Evolutionary conservation across 1,139 yeast genomes (phyloP), one percentile per base, ranked within the genome.

Genomic region (Protomyces inundatus): DNA sequence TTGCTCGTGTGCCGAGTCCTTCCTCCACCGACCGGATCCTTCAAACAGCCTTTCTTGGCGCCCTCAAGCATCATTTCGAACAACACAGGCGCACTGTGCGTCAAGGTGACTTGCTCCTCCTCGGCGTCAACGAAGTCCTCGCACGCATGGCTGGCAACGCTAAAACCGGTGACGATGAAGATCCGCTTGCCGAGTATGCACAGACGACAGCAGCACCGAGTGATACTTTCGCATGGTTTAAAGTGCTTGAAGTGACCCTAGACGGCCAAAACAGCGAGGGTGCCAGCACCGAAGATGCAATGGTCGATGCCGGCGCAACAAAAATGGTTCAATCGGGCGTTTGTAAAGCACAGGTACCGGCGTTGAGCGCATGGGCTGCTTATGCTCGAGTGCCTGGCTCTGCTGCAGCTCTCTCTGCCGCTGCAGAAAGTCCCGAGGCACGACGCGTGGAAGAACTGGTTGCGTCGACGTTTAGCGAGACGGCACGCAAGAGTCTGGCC

Each of bases 141-240:
- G 86, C 96, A 0, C 81, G 80, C 67, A 80, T 88, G 0, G 74
- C 87, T 71, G 82, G 82, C 70, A 79, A 77, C 1, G 66, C 68
- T 4, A 55, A 64, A 1, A 64, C 66, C 9, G 69, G 64, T 73
- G 73, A 73, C 2, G 77, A 76, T 1, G 76, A 63, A 6, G 68
- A 64, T n/a, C 65, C 60, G 9, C 9, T 52, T 54, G 54, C 69
- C 62, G 34, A 59, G 52, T 64, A 64, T n/a, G 64, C 71, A 34
- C 64, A 42, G 14, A 37, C 54, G 36, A n/a, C 40, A 14, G 48
- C 39, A 59, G 89, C 90, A 0, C 81, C 79, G 51, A 85, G 89
- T 0, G 90, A 90, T 71, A 80, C 84, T 0, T 82, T 91, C 12
- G 96, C 93, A 0, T 93, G 97, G 97, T 91, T 90, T 74, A 83